Base-by-base conservation (phyloP, 1,284 basidiomycete species). In the Filobasidium uniguttulatum region DNA sequence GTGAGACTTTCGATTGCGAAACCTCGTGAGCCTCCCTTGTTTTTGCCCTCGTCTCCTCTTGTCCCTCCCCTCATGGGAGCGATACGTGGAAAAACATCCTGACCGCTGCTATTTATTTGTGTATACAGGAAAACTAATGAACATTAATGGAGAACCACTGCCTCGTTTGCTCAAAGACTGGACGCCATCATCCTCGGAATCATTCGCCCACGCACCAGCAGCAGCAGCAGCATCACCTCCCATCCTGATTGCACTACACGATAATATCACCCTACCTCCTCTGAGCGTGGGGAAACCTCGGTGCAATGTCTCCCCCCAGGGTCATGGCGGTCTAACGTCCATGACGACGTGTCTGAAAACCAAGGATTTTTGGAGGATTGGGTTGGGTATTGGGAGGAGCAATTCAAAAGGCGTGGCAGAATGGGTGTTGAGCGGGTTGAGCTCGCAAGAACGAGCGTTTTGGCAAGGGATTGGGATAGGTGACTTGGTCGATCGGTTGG, bases 381-480 rank as follows among this genome's bases (percentile, higher is more conserved):
- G 54, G 15, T 23, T 55, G 15, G 54, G 54, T 1, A 52, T 55
- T 14, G 54, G 54, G 9, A 46, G 54, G 6, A 43, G 31, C 10
- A 38, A 46, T n/a, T 26, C 34, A 30, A 7, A 5, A 34, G 53
- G 26, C 38, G 53, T 3, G 37, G 49, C 28, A 29, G 49, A 15
- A 38, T 54, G n/a, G 29, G 44, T 40, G 31, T 36, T 43, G 48
- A 48, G 52, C 48, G 45, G 31, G 44, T 46, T 49, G 20, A 23
- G 25, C 35, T 45, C 38, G 26, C 48, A 54, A 12, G 52, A 54
- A 31, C 37, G 46, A 28, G 20, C 41, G 7, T 54, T 46, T 25
- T 54, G 52, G 52, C 48, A 54, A 28, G 52, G 48, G 14, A 48
- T 49, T 28, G 52, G 52, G n/a, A n/a, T n/a, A n/a, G n/a, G n/a